These are phyloP conservation scores for Dendryphion nanum DNA, from an alignment of 2,329 filamentous ascomycete genomes.

Conservation along the genomic window DNA sequence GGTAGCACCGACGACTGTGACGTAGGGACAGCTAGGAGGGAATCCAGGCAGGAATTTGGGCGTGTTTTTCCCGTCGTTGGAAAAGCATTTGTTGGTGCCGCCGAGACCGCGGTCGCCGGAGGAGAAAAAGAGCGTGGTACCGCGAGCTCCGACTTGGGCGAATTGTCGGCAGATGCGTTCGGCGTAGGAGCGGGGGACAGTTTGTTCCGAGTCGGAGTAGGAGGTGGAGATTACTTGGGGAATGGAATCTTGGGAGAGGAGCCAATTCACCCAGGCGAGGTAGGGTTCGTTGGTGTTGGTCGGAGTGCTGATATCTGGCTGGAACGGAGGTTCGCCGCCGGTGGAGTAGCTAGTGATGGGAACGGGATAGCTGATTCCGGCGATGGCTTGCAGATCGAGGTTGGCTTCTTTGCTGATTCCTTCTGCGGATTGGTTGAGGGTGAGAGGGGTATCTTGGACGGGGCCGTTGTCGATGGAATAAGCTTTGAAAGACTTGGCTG, in stretches of 20 bases:
- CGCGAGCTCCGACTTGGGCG: slow-evolving; percentile 64
- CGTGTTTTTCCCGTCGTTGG: slow-evolving; percentile 58
- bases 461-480: slow-evolving; percentile 57
- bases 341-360: slow-evolving; percentile 60
- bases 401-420: slow-evolving; percentile 57
- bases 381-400: slow-evolving; percentile 62
- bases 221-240: slow-evolving; percentile 64
- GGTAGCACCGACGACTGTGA: slow-evolving; percentile 66
- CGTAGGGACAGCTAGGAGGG: slow-evolving; percentile 66
- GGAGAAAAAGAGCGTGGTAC: slow-evolving; percentile 63
- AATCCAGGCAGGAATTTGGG: slow-evolving; percentile 61
- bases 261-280: slow-evolving; percentile 59
- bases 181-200: slow-evolving; percentile 60
- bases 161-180: slow-evolving; percentile 62
- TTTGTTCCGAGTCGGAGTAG: slow-evolving; percentile 67
- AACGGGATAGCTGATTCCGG: slow-evolving; percentile 55
- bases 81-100: slow-evolving; percentile 50
- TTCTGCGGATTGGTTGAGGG: slow-evolving; percentile 23
- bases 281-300: slow-evolving; percentile 67
- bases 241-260: slow-evolving; percentile 56
- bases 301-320: slow-evolving; percentile 47
- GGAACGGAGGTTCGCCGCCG: slow-evolving; percentile 55
- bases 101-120: slow-evolving; percentile 63
- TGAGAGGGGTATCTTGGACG: slow-evolving; percentile 45
- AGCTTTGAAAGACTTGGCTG: slow-evolving; percentile 56